Conservation (phyloP, 805 yeast genomes). For the Candida vaughaniae region DNA sequence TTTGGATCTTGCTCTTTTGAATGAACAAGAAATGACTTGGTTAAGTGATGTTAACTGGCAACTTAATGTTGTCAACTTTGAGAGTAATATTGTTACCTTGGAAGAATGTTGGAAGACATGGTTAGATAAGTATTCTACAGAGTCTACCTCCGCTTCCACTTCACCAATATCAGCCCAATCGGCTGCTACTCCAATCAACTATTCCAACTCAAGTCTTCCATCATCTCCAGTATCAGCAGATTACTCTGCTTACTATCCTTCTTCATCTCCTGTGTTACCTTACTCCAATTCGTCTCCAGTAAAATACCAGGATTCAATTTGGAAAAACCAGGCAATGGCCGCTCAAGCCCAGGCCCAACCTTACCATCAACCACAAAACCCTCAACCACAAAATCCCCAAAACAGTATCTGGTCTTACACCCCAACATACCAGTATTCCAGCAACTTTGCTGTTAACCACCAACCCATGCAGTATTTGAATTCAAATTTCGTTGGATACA, state of each 20-base stretch:
- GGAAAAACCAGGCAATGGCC: constrained; percentile 15
- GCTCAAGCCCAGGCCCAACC: constrained; percentile 1
- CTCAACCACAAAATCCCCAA: constrained; percentile 9
- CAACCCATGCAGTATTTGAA: constrained; percentile 22
- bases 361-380: constrained; percentile 7
- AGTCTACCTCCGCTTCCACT: not conserved
- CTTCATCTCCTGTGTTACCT: constrained; percentile 14
- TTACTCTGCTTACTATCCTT: constrained; percentile 15
- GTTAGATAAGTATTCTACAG: constrained; percentile 31
- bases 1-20: constrained; percentile 57
- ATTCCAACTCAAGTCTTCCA: constrained; percentile 16
- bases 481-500: constrained; percentile 30
- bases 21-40: constrained; percentile 72
- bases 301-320: constrained; percentile 25
- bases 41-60: constrained; percentile 59
- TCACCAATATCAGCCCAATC: not conserved
- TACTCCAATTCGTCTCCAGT: constrained; percentile 26
- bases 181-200: not conserved
- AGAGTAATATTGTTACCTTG: constrained; percentile 36
- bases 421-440: constrained; percentile 17
- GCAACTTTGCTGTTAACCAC: constrained; percentile 6
- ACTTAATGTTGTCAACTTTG: constrained; percentile 43
- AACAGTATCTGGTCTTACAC: constrained; percentile 24
- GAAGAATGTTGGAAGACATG: constrained; percentile 48
- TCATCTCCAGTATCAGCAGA: constrained; percentile 21